Percentiles rank a stretch among this genome's conserved stretches.
Evolutionary conservation across 1,139 yeast species (phyloP).

Genomic region (Kodamaea sp.): DNA sequence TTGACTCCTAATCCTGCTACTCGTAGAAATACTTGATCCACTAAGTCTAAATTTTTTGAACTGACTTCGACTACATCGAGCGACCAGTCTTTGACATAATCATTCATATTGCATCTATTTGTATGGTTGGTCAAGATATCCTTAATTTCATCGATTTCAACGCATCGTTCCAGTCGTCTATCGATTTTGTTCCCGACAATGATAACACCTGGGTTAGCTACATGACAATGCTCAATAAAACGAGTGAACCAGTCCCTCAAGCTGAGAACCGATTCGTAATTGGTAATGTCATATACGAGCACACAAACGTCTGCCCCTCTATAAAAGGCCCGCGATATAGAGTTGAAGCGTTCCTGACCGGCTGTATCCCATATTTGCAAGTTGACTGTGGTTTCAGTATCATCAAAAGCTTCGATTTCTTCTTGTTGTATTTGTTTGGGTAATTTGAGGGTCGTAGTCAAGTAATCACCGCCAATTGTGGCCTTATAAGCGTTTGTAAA

Average conservation of each 20-base stretch:
- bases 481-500: constrained; percentile 59
- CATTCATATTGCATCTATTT: constrained; percentile 25
- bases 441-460: constrained; percentile 41
- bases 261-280: constrained; percentile 51
- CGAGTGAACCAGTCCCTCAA: constrained; percentile 50
- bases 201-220: constrained; percentile 45
- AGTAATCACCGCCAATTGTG: constrained; percentile 60
- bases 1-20: constrained; percentile 43
- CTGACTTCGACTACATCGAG: constrained; percentile 43
- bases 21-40: constrained; percentile 38
- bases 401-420: not conserved
- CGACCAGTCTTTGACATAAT: constrained; percentile 38
- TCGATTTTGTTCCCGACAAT: constrained; percentile 58
- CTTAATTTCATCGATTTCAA: constrained; percentile 40
- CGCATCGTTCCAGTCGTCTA: constrained; percentile 33
- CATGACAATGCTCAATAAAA: constrained; percentile 50
- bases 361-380: constrained; percentile 68
- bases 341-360: constrained; percentile 62
- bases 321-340: constrained; percentile 56
- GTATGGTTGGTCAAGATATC: constrained; percentile 33
- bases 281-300: constrained; percentile 54
- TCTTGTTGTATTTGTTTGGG: constrained; percentile 3
- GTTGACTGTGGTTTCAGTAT: constrained; percentile 21
- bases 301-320: constrained; percentile 60
- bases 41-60: constrained; percentile 38